phyloP scores from a whole-genome alignment of 805 yeast genomes.

The Starmerella powellii region DNA sequence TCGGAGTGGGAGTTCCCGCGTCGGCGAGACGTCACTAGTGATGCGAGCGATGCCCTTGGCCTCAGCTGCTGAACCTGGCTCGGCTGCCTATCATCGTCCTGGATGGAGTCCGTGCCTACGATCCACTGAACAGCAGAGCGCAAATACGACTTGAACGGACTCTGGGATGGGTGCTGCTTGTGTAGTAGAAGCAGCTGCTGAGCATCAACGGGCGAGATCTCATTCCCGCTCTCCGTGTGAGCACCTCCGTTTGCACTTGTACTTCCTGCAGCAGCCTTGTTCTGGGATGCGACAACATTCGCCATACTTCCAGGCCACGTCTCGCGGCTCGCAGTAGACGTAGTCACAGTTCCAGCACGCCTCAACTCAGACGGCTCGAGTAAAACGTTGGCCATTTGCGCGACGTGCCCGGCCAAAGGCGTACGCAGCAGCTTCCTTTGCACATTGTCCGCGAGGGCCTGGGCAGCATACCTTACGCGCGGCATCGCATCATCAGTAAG shows the following conservation, averaged over 20 bases:
- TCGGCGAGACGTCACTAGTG: background rate
- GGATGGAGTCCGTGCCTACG: constrained; percentile 1
- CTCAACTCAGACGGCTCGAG: constrained; percentile 13
- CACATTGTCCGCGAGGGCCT: constrained; percentile 61
- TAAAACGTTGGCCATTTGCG: constrained; percentile 30
- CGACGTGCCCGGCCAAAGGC: constrained; percentile 51
- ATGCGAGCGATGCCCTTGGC: background rate
- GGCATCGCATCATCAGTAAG: constrained; percentile 78
- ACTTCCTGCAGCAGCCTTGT: background rate
- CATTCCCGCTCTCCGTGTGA: background rate
- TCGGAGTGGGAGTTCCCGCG: background rate
- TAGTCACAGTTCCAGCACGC: background rate
- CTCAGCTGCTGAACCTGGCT: background rate
- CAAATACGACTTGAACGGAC: background rate
- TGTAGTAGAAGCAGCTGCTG: no score
- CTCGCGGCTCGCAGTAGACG: background rate
- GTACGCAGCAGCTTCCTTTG: constrained; percentile 51
- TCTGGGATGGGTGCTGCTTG: no score
- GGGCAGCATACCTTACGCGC: constrained; percentile 64
- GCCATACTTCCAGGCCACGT: background rate
- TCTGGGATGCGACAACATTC: background rate
- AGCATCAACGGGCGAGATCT: no score
- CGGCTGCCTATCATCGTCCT: background rate
- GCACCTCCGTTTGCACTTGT: background rate
- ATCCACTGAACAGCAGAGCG: constrained; percentile 10